A percentile compares a stretch with the other conserved stretches of the same genome.
phyloP scores from a whole-genome alignment of 202 grass and related monocot genomes.

The Saccharum hybrid region DNA sequence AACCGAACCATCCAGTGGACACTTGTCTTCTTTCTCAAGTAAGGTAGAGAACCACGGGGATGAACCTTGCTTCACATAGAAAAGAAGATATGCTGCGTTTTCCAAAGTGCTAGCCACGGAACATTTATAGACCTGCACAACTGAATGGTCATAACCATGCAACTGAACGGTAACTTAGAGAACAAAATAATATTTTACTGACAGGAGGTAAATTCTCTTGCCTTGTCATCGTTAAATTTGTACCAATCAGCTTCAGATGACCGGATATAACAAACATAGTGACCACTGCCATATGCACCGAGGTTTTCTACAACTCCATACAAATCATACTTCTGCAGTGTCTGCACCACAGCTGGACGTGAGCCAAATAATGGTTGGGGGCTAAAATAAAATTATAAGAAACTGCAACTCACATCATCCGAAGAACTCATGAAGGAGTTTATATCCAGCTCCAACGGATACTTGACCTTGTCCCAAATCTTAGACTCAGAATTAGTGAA shows the following conservation, averaged over 20 bases:
- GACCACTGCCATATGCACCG: constrained; percentile 32
- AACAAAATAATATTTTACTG: constrained; percentile 14
- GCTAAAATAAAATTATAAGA: constrained; percentile 30
- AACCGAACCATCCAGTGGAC: not conserved
- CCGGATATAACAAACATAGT: constrained; percentile 54
- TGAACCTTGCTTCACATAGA: constrained; percentile 63
- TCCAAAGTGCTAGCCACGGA: constrained; percentile 30
- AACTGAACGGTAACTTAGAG: constrained; percentile 5
- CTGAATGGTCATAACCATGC: constrained; percentile 17
- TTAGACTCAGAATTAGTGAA: constrained; percentile 41
- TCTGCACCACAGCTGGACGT: constrained; percentile 22
- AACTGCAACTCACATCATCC: constrained; percentile 40
- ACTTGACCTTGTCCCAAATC: constrained; percentile 47
- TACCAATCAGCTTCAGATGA: constrained; percentile 51
- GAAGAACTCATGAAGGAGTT: constrained; percentile 47
- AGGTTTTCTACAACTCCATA: constrained; percentile 62
- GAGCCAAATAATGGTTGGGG: not conserved
- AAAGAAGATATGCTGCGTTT: constrained; percentile 49
- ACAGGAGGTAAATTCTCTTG: constrained; percentile 25
- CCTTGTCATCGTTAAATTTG: constrained; percentile 46
- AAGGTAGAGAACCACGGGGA: constrained; percentile 52
- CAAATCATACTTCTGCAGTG: constrained; percentile 49
- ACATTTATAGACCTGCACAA: constrained; percentile 25
- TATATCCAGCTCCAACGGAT: constrained; percentile 46
- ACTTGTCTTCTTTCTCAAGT: constrained; percentile 35